Evolutionary conservation across 2,329 filamentous ascomycete species (phyloP), one percentile per base, ranked within the genome.

Genomic region (Cryphonectria radicalis): DNA sequence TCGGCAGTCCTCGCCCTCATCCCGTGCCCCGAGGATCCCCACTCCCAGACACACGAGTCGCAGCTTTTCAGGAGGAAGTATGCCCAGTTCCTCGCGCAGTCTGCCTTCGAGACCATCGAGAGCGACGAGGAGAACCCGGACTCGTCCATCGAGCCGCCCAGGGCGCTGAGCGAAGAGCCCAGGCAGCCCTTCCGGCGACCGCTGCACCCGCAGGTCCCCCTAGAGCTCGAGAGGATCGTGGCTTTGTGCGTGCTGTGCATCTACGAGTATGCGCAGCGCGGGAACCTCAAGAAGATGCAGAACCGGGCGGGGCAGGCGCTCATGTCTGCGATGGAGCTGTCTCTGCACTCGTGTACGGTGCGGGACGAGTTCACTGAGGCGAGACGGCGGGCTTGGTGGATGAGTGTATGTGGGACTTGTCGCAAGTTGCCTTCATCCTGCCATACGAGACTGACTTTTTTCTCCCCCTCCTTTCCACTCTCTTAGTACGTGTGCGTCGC

Each of bases 251-350:
- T 87, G 17, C 76, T 87, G 2, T 85, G 84, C 74, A 80, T 85
- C 6, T 87, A 87, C 74, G 85, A 87, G 76, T 87, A 87, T 76
- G 82, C 84, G 0, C 85, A 87, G 72, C 80, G 85, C 7, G 85
- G 85, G 0, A 87, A 87, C 74, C 77, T 87, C 73, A 83, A 84
- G 72, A 87, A 86, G 76, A 86, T 87, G 84, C 80, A 82, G 68
- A 82, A 80, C 70, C 80, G 85, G 67, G 82, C 84, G 0, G 84
- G 83, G 0, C 82, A 85, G 70, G 85, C 85, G 3, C 74, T 87
- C 53, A 79, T 84, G 72, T 76, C 81, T 22, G 85, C 85, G 10
- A 84, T 86, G 80, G 81, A 80, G 43, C 74, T 84, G 35, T 80
- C 78, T 7, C 77, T 87, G 1, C 85, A 87, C 75, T 77, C 76